phyloP scores from a whole-genome alignment of 345 rosid genomes.

The Lepidium africanum region DNA sequence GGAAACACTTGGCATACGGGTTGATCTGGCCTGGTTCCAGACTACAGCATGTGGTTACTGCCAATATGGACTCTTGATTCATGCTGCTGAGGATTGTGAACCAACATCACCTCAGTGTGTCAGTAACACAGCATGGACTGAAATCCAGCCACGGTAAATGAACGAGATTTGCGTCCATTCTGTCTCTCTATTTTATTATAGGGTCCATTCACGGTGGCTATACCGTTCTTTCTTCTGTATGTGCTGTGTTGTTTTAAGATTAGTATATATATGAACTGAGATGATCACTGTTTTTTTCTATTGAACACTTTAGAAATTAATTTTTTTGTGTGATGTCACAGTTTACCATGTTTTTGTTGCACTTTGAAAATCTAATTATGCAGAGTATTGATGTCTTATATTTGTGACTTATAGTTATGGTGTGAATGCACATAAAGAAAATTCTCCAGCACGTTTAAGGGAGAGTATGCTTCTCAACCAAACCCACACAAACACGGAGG shows the following conservation, averaged over 20 bases:
- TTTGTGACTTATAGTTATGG: constrained; percentile 31
- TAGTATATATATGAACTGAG: constrained; percentile 1
- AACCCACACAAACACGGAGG: constrained; percentile 41
- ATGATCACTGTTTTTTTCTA: neutral
- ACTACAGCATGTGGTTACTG: constrained; percentile 72
- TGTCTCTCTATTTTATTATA: neutral
- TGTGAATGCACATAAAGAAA: constrained; percentile 28
- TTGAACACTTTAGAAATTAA: neutral
- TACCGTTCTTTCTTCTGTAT: neutral
- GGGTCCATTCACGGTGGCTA: neutral
- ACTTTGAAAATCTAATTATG: constrained; percentile 4
- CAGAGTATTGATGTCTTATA: constrained; percentile 23
- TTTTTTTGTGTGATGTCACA: neutral
- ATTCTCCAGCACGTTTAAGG: constrained; percentile 33
- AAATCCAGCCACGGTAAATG: constrained; percentile 48
- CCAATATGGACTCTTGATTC: constrained; percentile 80
- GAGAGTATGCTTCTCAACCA: constrained; percentile 41
- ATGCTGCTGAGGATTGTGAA: constrained; percentile 49
- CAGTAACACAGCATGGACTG: constrained; percentile 34
- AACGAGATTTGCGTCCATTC: neutral
- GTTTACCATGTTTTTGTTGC: neutral
- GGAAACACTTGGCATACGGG: constrained; percentile 48
- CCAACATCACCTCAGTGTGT: constrained; percentile 30
- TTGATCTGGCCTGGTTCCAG: constrained; percentile 96
- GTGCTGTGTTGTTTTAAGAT: neutral